Conservation (phyloP, 768 basidiomycete species). For the Pisolithus sp. region DNA sequence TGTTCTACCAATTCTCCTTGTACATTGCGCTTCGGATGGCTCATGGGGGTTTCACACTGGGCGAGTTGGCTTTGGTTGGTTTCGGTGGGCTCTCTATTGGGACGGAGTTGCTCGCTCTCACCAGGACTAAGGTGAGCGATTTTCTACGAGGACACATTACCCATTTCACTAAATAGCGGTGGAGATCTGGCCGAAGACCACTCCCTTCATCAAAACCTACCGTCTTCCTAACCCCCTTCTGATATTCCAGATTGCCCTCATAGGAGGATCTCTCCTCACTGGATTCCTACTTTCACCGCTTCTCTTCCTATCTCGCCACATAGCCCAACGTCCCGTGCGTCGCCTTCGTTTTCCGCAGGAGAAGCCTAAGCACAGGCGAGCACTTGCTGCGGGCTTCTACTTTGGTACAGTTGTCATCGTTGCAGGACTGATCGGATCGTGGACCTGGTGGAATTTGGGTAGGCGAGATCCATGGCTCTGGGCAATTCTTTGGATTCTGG, state of each 20-base stretch:
- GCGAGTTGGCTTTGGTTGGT: constrained; percentile 84
- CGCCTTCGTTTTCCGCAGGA: constrained; percentile 80
- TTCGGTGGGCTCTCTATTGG: constrained; percentile 83
- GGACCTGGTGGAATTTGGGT: constrained; percentile 86
- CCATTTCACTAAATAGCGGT: constrained; percentile 1
- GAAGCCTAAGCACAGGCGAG: constrained; percentile 73
- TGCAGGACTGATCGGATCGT: constrained; percentile 78
- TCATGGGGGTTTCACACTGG: constrained; percentile 91
- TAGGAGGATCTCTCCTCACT: constrained; percentile 86
- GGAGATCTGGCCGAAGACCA: constrained; percentile 76
- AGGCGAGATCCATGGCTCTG: constrained; percentile 84
- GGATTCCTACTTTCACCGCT: constrained; percentile 94
- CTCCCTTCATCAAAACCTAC: constrained; percentile 84
- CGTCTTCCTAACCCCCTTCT: constrained; percentile 89
- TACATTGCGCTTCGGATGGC: constrained; percentile 87
- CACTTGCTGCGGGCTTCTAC: constrained; percentile 83
- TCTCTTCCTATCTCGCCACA: constrained; percentile 84
- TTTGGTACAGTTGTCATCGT: constrained; percentile 70
- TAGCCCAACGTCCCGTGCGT: constrained; percentile 78
- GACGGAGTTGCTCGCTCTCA: constrained; percentile 82
- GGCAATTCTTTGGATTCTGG: constrained; percentile 70
- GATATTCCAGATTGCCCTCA: constrained; percentile 85
- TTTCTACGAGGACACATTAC: neutral
- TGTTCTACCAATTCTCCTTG: constrained; percentile 88
- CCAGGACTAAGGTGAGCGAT: constrained; percentile 72